phyloP scores from a whole-genome alignment of 345 rosid genomes.

The Eutrema heterophyllum region DNA sequence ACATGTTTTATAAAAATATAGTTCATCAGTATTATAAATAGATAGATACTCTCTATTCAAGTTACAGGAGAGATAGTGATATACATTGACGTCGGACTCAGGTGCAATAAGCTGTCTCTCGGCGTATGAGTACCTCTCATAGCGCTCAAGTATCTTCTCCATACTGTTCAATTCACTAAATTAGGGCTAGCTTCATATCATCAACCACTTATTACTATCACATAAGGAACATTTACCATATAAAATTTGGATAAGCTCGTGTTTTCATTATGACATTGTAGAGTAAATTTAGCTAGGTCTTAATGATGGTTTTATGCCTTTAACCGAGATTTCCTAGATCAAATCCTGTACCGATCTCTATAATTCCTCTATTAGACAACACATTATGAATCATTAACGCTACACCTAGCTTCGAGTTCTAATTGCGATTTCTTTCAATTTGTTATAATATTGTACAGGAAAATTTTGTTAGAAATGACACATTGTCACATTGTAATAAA shows the following conservation, averaged over 20 bases:
- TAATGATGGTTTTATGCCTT: background rate
- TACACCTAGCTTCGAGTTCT: background rate
- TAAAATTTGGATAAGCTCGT: background rate
- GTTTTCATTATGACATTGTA: background rate
- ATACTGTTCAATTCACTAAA: conserved; percentile 39
- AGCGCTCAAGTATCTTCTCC: conserved; percentile 77
- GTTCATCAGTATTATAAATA: background rate
- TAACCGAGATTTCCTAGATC: background rate
- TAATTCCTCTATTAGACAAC: background rate
- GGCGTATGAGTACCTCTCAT: conserved; percentile 61
- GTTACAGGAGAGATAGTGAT: background rate
- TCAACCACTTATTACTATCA: background rate
- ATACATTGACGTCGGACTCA: conserved; percentile 41
- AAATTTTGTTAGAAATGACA: background rate
- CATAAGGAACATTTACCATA: background rate
- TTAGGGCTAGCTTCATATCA: background rate
- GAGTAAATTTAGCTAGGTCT: background rate
- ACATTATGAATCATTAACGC: background rate
- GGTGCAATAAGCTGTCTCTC: conserved; percentile 55
- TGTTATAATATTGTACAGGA: background rate
- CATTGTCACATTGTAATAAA: background rate
- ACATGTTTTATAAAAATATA: background rate
- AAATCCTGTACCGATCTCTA: background rate
- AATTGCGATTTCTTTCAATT: background rate
- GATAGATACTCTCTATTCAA: background rate